A percentile compares a stretch with the other conserved stretches of the same genome.
phyloP scores from a whole-genome alignment of 345 rosid species.

The Noccaea bulbosa region DNA sequence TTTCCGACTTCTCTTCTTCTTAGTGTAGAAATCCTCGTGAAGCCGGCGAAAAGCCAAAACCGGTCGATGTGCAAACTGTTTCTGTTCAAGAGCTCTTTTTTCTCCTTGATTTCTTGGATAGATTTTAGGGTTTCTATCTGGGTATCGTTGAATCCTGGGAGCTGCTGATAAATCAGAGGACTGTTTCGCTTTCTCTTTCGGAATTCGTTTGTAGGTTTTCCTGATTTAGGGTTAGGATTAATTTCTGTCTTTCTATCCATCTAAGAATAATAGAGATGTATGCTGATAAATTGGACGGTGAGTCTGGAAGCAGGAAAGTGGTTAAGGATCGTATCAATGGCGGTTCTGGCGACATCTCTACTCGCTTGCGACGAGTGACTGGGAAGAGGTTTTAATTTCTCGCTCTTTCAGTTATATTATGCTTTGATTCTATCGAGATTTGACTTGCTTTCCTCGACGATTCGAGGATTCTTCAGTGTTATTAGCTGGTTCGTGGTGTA shows the following conservation, averaged over 20 bases:
- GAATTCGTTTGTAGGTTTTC: neutral
- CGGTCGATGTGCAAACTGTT: conserved; percentile 11
- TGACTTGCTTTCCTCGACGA: conserved; percentile 15
- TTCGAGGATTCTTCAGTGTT: conserved; percentile 10
- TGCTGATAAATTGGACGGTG: conserved; percentile 90
- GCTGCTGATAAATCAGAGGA: conserved; percentile 1
- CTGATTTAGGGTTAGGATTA: conserved; percentile 42
- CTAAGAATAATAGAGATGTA: conserved; percentile 57
- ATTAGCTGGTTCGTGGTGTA: conserved; percentile 29
- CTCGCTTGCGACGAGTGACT: conserved; percentile 60
- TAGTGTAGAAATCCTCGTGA: conserved; percentile 30
- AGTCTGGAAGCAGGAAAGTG: conserved; percentile 59
- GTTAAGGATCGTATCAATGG: conserved; percentile 85
- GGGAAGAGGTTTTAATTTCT: conserved; percentile 72
- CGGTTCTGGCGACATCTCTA: conserved; percentile 52
- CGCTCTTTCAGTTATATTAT: neutral
- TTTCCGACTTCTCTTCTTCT: neutral
- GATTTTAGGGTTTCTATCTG: conserved; percentile 35
- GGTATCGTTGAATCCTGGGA: conserved; percentile 6
- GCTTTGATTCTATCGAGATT: neutral
- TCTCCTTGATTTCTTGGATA: conserved; percentile 26
- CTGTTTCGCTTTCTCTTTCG: conserved; percentile 12
- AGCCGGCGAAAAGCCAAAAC: conserved; percentile 16
- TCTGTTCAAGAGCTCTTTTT: conserved; percentile 8
- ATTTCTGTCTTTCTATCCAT: conserved; percentile 5